Conservation (phyloP, 192 early-diverging fungal genomes). For the Phlyctochytrium bullatum region DNA sequence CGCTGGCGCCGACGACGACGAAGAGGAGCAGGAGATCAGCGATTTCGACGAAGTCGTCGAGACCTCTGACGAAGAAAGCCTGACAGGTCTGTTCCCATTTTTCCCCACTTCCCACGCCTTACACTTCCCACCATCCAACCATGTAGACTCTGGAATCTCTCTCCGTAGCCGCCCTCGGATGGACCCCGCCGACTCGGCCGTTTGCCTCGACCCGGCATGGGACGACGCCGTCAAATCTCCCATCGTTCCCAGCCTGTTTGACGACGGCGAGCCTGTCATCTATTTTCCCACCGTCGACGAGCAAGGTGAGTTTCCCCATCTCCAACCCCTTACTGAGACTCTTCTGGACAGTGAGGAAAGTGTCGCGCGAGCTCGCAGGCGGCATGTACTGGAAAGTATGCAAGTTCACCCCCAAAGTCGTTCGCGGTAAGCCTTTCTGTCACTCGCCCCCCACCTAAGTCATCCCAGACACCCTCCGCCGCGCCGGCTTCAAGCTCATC, state of each 20-base stretch:
- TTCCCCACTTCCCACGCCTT: too few relatives aligned
- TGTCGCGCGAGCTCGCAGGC: too few relatives aligned
- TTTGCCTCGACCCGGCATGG: too few relatives aligned
- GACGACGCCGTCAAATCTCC: conserved; percentile 11
- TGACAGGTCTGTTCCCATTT: background rate
- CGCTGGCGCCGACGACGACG: conserved; percentile 6
- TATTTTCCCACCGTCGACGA: conserved; percentile 39
- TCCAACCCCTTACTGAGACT: conserved; percentile 16
- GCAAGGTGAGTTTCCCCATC: conserved; percentile 14
- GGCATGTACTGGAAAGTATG: conserved; percentile 35
- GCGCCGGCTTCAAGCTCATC: conserved; percentile 40
- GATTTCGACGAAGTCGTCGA: conserved; percentile 12
- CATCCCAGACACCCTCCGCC: conserved; percentile 27
- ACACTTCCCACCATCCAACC: too few relatives aligned
- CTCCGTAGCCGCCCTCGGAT: too few relatives aligned
- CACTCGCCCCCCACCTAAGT: background rate
- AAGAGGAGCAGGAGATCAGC: conserved; percentile 11
- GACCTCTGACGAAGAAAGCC: background rate
- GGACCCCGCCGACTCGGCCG: too few relatives aligned
- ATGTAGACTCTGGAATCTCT: too few relatives aligned
- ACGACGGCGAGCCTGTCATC: conserved; percentile 36
- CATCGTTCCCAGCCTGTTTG: conserved; percentile 34
- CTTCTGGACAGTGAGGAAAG: too few relatives aligned
- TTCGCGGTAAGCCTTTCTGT: conserved; percentile 31
- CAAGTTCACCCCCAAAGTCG: conserved; percentile 42